Evolutionary conservation across 495 filamentous ascomycete genomes (phyloP).

Genomic region (Ramalina intermedia): DNA sequence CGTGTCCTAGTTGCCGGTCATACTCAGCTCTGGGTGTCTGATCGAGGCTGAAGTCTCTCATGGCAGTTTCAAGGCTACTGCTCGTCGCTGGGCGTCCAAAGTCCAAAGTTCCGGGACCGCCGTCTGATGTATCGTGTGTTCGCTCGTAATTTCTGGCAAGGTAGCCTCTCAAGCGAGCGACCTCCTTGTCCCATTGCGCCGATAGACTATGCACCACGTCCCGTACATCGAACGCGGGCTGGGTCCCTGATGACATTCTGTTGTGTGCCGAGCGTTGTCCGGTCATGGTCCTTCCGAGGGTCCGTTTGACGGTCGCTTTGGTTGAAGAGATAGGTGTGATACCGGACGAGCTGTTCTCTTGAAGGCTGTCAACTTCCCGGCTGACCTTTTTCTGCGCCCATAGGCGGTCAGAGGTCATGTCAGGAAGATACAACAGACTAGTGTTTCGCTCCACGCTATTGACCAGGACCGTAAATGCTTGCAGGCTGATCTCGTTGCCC

Average conservation of each 20-base stretch:
- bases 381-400: constrained; percentile 49
- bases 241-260: constrained; percentile 7
- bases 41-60: constrained; percentile 8
- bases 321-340: constrained; percentile 7
- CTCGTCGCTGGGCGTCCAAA: constrained; percentile 7
- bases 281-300: constrained; percentile 20
- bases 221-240: constrained; percentile 34
- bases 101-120: constrained; percentile 4
- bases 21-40: constrained; percentile 13
- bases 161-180: constrained; percentile 39
- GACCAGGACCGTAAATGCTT: constrained; percentile 63
- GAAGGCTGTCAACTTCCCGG: constrained; percentile 39
- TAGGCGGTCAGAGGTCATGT: constrained; percentile 47
- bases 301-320: constrained; percentile 16
- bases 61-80: constrained; percentile 5
- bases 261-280: constrained; percentile 21
- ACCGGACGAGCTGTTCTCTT: constrained; percentile 13
- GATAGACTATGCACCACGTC: constrained; percentile 39
- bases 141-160: constrained; percentile 48
- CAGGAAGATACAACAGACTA: constrained; percentile 48
- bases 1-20: constrained; percentile 9
- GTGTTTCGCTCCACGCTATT: constrained; percentile 56
- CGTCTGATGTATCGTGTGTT: constrained; percentile 28
- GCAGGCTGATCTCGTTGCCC: constrained; percentile 63
- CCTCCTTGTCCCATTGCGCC: constrained; percentile 49